These are phyloP conservation scores for Dichomitus squalens DNA, from an alignment of 1,284 basidiomycete genomes.

Conservation along the genomic window DNA sequence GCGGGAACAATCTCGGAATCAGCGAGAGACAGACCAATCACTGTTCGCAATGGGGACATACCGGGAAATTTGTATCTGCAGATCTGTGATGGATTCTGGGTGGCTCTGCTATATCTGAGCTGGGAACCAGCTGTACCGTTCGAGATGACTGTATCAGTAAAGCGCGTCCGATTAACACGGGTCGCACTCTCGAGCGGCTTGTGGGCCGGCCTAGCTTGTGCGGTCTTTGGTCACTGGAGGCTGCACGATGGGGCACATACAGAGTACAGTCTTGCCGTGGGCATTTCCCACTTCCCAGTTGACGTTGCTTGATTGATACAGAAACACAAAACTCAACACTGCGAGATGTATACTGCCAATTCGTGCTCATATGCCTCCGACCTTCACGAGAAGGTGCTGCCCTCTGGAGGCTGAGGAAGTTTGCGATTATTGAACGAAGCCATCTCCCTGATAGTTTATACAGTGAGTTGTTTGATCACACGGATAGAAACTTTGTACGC, in stretches of 20 bases:
- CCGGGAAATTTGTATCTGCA: no score
- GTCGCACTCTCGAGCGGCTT: not conserved
- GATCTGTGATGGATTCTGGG: no score
- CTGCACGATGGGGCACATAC: no score
- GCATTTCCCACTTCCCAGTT: constrained; percentile 2
- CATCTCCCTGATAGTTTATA: constrained; percentile 77
- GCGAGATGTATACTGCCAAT: constrained; percentile 19
- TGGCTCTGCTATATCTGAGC: no score
- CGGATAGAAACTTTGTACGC: constrained; percentile 32
- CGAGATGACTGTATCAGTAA: not conserved
- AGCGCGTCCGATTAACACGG: not conserved
- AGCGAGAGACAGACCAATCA: no score
- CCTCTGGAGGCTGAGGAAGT: constrained; percentile 93
- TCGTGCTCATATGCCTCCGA: constrained; percentile 6
- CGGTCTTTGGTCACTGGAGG: not conserved
- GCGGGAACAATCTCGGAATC: no score
- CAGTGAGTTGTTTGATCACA: not conserved
- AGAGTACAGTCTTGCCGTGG: not conserved
- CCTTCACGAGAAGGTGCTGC: constrained; percentile 59
- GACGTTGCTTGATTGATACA: constrained; percentile 21
- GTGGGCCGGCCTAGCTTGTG: not conserved
- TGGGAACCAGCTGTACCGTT: no score
- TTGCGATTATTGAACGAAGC: constrained; percentile 90
- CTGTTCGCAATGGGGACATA: no score
- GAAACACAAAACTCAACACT: constrained; percentile 26